phyloP scores from a whole-genome alignment of 2,329 filamentous ascomycete species.

The Dothidotthia symphoricarpi region DNA sequence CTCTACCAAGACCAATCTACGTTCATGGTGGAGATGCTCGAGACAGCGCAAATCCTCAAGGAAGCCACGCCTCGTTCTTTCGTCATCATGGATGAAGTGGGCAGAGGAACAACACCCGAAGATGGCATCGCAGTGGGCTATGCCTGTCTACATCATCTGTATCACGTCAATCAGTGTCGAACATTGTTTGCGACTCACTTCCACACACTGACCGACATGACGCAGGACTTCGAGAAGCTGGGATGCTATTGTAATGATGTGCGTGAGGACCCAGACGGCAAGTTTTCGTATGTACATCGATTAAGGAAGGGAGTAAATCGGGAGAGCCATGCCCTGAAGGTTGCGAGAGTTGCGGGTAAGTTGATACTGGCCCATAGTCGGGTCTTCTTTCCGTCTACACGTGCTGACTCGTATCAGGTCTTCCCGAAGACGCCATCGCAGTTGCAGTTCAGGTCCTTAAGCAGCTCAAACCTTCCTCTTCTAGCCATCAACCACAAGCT shows the following conservation, averaged over 20 bases:
- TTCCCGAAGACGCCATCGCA: constrained; percentile 70
- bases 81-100: constrained; percentile 97
- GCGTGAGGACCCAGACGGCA: constrained; percentile 61
- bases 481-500: no score
- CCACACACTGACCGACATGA: constrained; percentile 78
- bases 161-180: constrained; percentile 72
- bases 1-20: constrained; percentile 94
- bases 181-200: constrained; percentile 95
- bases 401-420: constrained; percentile 37
- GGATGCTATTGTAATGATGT: constrained; percentile 88
- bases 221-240: constrained; percentile 57
- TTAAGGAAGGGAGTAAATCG: constrained; percentile 79
- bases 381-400: no score
- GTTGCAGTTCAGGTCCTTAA: constrained; percentile 63
- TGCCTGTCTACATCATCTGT: constrained; percentile 81
- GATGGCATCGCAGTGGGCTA: constrained; percentile 89
- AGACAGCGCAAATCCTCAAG: constrained; percentile 86
- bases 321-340: constrained; percentile 87
- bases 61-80: constrained; percentile 81
- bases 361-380: background rate
- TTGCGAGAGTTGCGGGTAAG: constrained; percentile 75
- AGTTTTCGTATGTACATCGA: constrained; percentile 82
- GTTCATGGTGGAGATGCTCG: constrained; percentile 99
- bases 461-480: constrained; percentile 20
- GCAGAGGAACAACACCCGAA: constrained; percentile 87